Base-by-base conservation (phyloP, 108 stramenopile genomes). In the Skeletonema grethae region DNA sequence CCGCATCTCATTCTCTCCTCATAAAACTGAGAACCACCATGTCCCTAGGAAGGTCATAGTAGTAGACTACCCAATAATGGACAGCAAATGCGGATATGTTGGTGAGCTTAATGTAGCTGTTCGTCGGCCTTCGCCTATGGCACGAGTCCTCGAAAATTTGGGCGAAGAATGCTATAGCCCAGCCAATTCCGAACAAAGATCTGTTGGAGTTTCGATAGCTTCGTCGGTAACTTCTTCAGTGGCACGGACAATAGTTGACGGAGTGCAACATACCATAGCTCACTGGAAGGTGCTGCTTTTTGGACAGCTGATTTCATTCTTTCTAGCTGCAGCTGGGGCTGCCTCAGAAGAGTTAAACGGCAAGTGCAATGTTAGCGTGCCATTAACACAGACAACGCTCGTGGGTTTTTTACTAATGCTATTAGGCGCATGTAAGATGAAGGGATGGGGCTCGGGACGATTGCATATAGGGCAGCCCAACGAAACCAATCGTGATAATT, bases 311-410 rank as follows among this genome's bases (percentile, higher is more conserved):
- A 48, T 77, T 4, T 73, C 82, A 13, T 22, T 82, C 5, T 31
- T 69, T 5, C 30, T 74, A 20, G 66, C 82, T 34, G 57, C 50
- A 30, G 76, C 76, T 1, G 76, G 77, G 0, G 77, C 60, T 24
- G 28, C 82, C 7, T 74, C 35, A 32, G 79, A 74, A 41, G 58
- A 70, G 4, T 22, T 81, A 10, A 62, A 32, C 10, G 29, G 85
- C 30, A 79, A 86, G 11, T 94, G 93, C 35, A 57, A 72, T 8
- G 69, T 81, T 8, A 82, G 79, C 22, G 83, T 83, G 2, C 90
- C 93, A 3, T 78, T 77, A 20, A 88, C 89, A 56, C 80, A 86
- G 12, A 87, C 87, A 48, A 60, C 72, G 9, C 67, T 79, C 25
- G 80, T 66, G 0, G 90, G 90, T 31, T 63, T 81, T 25, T 31